phyloP scores from a whole-genome alignment of 163 green algal genomes.

The Scenedesmus sp. region DNA sequence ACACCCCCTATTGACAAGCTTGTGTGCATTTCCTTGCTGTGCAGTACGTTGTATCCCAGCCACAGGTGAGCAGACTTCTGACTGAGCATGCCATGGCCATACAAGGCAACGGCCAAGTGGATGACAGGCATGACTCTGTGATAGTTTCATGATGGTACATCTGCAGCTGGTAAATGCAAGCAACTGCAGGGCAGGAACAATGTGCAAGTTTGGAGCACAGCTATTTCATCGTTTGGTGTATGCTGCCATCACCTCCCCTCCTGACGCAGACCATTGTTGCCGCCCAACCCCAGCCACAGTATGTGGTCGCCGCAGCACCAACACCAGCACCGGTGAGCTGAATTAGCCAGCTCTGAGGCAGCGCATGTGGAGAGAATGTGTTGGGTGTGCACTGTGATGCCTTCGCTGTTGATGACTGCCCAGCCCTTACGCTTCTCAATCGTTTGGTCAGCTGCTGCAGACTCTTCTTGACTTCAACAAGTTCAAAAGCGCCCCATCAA shows the following conservation, averaged over 20 bases:
- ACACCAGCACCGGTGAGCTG: neutral
- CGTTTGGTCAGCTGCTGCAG: too few relatives aligned
- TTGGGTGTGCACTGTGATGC: too few relatives aligned
- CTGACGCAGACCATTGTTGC: slow-evolving; percentile 19
- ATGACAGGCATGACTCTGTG: too few relatives aligned
- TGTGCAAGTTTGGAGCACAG: neutral
- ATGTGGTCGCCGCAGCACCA: neutral
- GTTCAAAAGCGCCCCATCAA: too few relatives aligned
- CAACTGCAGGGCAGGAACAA: neutral
- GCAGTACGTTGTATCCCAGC: neutral
- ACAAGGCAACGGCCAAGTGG: neutral
- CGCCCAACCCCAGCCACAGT: slow-evolving; percentile 29
- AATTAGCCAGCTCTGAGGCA: too few relatives aligned
- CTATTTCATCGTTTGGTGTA: neutral
- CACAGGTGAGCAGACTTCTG: neutral
- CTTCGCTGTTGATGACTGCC: too few relatives aligned
- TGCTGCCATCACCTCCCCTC: neutral
- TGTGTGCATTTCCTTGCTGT: neutral
- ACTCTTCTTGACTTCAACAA: too few relatives aligned
- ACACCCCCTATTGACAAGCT: too few relatives aligned
- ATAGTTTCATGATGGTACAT: neutral
- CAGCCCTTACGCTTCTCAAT: too few relatives aligned
- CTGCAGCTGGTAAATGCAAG: neutral
- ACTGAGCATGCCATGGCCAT: neutral
- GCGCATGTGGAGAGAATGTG: too few relatives aligned